A percentile compares a stretch with the other conserved stretches of the same genome.
Evolutionary conservation across 805 yeast genomes (phyloP).

Genomic region (Teunomyces lycoperdinae): DNA sequence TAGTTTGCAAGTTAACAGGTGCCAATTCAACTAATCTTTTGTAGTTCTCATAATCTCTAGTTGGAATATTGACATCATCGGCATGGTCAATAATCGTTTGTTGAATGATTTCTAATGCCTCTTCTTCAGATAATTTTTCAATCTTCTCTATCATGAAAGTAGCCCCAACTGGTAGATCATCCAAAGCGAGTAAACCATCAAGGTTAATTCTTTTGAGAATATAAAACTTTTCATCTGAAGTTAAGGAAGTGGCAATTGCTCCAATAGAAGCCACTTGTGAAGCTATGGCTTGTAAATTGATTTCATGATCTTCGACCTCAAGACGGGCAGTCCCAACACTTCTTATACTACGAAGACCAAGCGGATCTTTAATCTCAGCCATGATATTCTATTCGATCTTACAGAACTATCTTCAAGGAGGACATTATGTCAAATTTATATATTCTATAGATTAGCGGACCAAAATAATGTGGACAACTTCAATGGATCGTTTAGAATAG

Average conservation of each 20-base stretch:
- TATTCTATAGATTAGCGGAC: neutral
- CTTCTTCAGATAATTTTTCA: constrained; percentile 31
- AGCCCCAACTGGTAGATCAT: constrained; percentile 29
- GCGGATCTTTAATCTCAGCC: neutral
- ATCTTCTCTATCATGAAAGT: constrained; percentile 43
- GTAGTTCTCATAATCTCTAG: constrained; percentile 24
- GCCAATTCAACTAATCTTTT: constrained; percentile 14
- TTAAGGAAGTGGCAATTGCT: constrained; percentile 23
- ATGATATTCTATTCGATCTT: neutral
- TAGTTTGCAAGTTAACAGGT: neutral
- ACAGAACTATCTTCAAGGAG: neutral
- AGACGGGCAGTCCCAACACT: constrained; percentile 3
- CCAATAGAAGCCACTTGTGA: constrained; percentile 23
- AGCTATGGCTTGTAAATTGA: constrained; percentile 12
- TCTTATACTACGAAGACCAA: constrained; percentile 1
- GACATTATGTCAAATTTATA: neutral
- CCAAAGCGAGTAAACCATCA: constrained; percentile 23
- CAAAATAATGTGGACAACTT: neutral
- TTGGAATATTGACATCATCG: constrained; percentile 34
- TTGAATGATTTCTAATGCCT: constrained; percentile 39
- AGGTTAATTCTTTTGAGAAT: constrained; percentile 25
- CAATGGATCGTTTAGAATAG: neutral
- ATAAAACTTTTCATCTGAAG: constrained; percentile 23
- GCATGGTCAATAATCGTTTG: constrained; percentile 39
- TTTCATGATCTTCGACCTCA: constrained; percentile 11